Conservation (phyloP, 805 yeast genomes). For the Nakazawaea populi region DNA sequence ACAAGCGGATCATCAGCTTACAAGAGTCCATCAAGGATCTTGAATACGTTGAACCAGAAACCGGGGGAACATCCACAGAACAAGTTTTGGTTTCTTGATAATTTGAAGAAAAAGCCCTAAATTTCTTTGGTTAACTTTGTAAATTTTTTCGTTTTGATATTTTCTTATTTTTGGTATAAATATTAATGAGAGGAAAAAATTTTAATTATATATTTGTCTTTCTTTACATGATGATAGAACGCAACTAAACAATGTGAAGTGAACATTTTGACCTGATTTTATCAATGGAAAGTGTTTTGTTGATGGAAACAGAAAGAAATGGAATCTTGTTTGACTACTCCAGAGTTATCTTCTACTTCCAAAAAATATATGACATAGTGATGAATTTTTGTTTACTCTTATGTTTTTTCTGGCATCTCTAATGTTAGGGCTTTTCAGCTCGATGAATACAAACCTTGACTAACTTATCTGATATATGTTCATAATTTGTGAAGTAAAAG, state of each 20-base stretch:
- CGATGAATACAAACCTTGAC: slow-evolving; percentile 79
- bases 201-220: neutral
- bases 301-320: neutral
- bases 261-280: neutral
- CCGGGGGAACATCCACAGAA: neutral
- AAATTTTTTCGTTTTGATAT: neutral
- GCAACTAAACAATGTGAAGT: too few species aligned
- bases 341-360: too few species aligned
- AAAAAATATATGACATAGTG: slow-evolving; percentile 10
- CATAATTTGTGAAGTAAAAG: neutral
- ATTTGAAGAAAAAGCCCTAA: too few species aligned
- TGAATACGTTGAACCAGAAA: too few species aligned
- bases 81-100: neutral
- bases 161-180: neutral
- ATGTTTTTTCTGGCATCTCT: slow-evolving; percentile 90
- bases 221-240: too few species aligned
- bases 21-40: slow-evolving; percentile 21
- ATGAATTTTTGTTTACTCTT: slow-evolving; percentile 20
- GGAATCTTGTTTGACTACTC: neutral
- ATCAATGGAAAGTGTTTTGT: slow-evolving; percentile 13
- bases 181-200: neutral
- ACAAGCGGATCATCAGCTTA: slow-evolving; percentile 28
- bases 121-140: neutral
- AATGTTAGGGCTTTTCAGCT: slow-evolving; percentile 75
- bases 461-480: slow-evolving; percentile 44